A percentile compares a stretch with the other conserved stretches of the same genome.
phyloP scores from a whole-genome alignment of 805 yeast genomes.

The Osmozyma mogii region DNA sequence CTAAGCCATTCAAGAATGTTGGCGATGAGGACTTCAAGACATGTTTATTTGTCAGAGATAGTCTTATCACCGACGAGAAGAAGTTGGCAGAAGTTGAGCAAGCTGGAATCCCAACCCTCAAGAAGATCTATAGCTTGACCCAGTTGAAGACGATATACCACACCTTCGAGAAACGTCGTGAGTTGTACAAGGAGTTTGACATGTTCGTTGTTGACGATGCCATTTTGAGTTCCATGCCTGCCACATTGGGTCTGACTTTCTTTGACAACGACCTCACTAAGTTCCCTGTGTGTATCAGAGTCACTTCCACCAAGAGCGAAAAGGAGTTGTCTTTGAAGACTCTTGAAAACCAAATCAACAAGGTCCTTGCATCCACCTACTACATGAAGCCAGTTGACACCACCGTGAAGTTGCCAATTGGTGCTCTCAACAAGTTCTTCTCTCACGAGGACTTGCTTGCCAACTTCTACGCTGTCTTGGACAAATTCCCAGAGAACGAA shows the following conservation, averaged over 20 bases:
- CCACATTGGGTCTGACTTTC: slow-evolving; percentile 73
- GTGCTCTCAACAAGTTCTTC: slow-evolving; percentile 37
- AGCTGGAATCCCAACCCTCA: slow-evolving; percentile 37
- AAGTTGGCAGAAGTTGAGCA: slow-evolving; percentile 40
- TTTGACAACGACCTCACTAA: slow-evolving; percentile 44
- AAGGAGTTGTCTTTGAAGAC: slow-evolving; percentile 42
- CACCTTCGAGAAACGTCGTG: slow-evolving; percentile 82
- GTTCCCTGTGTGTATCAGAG: slow-evolving; percentile 59
- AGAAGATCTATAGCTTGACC: slow-evolving; percentile 57
- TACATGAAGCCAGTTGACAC: slow-evolving; percentile 69
- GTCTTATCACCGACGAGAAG: slow-evolving; percentile 35
- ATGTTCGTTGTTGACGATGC: slow-evolving; percentile 81
- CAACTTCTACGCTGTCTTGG: slow-evolving; percentile 51
- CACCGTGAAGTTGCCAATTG: slow-evolving; percentile 58
- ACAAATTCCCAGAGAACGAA: slow-evolving; percentile 34
- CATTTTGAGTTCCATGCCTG: slow-evolving; percentile 72
- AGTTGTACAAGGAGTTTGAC: slow-evolving; percentile 59
- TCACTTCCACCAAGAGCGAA: slow-evolving; percentile 22
- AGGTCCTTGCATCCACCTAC: slow-evolving; percentile 48
- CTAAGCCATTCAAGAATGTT: slow-evolving; percentile 36
- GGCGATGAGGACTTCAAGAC: slow-evolving; percentile 39
- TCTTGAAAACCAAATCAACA: slow-evolving; percentile 50
- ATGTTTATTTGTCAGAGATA: slow-evolving; percentile 67
- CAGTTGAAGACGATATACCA: slow-evolving; percentile 80
- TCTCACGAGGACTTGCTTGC: slow-evolving; percentile 44